These are phyloP conservation scores for Syzygium aromaticum DNA, from an alignment of 345 rosid species.

Conservation along the genomic window DNA sequence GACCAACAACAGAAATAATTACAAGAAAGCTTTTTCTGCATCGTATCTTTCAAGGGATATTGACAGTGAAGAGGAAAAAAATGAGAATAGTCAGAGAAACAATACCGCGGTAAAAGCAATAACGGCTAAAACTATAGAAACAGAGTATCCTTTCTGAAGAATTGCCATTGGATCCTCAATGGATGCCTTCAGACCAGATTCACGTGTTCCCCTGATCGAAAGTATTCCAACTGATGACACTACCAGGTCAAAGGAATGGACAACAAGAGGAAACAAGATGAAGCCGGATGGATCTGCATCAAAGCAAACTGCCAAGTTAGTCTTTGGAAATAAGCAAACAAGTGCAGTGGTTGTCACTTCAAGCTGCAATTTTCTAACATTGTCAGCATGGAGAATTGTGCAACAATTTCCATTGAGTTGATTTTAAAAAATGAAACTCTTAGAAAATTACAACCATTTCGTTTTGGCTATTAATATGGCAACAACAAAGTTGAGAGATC, in stretches of 20 bases:
- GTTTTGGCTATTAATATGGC: not conserved
- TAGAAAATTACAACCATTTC: not conserved
- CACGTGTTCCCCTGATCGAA: conserved; percentile 80
- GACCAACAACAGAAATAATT: not conserved
- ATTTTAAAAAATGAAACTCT: not conserved
- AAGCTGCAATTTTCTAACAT: not conserved
- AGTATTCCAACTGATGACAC: conserved; percentile 86
- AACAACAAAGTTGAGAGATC: not conserved
- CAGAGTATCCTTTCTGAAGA: conserved; percentile 96
- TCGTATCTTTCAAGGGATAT: not conserved
- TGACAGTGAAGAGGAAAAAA: not conserved
- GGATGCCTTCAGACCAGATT: conserved; percentile 59
- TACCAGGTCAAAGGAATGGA: conserved; percentile 95
- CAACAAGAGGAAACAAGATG: conserved; percentile 94
- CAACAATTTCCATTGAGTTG: not conserved
- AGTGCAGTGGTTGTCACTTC: not conserved
- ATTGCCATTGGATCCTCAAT: conserved; percentile 94
- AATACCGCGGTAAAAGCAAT: conserved; percentile 83
- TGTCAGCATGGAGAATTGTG: not conserved
- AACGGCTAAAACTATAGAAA: conserved; percentile 81
- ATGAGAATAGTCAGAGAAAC: conserved; percentile 6
- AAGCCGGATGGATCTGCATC: conserved; percentile 97
- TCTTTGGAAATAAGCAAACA: not conserved
- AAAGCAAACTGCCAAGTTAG: conserved; percentile 4
- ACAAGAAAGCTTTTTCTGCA: not conserved